A percentile compares a stretch with the other conserved stretches of the same genome.
These are phyloP conservation scores for Fraxinus greggii DNA, from an alignment of 305 asterid genomes.

Conservation along the genomic window DNA sequence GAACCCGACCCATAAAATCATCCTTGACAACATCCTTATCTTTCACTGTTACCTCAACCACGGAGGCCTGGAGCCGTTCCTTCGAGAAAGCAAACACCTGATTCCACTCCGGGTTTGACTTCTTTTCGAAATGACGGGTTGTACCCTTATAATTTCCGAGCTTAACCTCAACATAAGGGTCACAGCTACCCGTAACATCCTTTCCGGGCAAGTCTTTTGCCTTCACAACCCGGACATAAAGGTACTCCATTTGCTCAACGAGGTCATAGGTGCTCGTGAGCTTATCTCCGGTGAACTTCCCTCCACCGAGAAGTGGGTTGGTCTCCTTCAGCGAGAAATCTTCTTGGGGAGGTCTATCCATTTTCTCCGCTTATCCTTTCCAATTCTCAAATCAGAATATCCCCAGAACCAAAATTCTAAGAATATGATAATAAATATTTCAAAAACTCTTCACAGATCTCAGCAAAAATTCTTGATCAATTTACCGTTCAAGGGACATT, in stretches of 20 bases:
- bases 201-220: slow-evolving; percentile 15
- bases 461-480: neutral
- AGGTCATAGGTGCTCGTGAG: slow-evolving; percentile 23
- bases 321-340: slow-evolving; percentile 30
- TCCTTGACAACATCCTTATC: slow-evolving; percentile 30
- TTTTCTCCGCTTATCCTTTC: neutral
- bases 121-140: slow-evolving; percentile 26
- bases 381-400: neutral
- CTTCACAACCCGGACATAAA: slow-evolving; percentile 5
- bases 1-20: slow-evolving; percentile 24
- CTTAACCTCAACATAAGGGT: slow-evolving; percentile 31
- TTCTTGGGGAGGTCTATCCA: slow-evolving; percentile 26
- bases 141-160: slow-evolving; percentile 29
- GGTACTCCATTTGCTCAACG: slow-evolving; percentile 12
- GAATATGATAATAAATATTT: neutral
- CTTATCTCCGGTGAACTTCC: slow-evolving; percentile 20
- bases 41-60: slow-evolving; percentile 29
- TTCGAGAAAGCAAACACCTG: slow-evolving; percentile 22
- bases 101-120: slow-evolving; percentile 27
- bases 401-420: neutral
- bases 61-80: slow-evolving; percentile 29
- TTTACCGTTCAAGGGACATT: neutral
- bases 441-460: neutral
- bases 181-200: slow-evolving; percentile 26
- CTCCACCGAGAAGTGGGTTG: slow-evolving; percentile 26